These are phyloP conservation scores for Kentomonas sorsogonicus DNA, from an alignment of 208 protist species.

Conservation along the genomic window DNA sequence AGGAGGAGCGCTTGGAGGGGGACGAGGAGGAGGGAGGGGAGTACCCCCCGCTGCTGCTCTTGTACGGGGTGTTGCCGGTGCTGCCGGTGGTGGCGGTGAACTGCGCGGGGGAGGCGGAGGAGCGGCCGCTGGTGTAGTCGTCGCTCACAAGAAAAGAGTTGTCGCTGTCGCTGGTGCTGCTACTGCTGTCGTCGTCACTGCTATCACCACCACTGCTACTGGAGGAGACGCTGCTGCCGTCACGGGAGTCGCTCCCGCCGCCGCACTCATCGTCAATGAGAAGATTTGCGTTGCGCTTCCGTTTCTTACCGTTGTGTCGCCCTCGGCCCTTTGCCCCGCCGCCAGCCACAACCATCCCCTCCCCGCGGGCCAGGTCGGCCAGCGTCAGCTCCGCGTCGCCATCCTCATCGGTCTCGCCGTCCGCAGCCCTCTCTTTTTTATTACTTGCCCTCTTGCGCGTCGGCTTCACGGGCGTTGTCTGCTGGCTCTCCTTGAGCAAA, in stretches of 20 bases:
- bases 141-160: no score
- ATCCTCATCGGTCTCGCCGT: no score
- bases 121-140: background rate
- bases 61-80: background rate
- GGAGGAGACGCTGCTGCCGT: no score
- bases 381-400: background rate
- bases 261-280: conserved; percentile 9
- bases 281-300: background rate
- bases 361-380: conserved; percentile 5
- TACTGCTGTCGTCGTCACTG: background rate
- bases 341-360: background rate
- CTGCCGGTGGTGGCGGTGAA: background rate
- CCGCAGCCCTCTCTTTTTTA: background rate
- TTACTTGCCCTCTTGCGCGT: no score
- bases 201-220: no score
- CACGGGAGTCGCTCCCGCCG: background rate
- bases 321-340: background rate
- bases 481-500: no score
- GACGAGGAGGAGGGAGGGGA: no score
- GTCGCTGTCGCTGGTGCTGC: background rate
- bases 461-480: no score
- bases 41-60: no score
- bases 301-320: background rate
- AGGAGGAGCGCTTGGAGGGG: background rate
- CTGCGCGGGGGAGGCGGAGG: background rate